A percentile compares a stretch with the other conserved stretches of the same genome.
These are phyloP conservation scores for Sporothrix schenckii DNA, from an alignment of 2,329 filamentous ascomycete species.

Conservation along the genomic window DNA sequence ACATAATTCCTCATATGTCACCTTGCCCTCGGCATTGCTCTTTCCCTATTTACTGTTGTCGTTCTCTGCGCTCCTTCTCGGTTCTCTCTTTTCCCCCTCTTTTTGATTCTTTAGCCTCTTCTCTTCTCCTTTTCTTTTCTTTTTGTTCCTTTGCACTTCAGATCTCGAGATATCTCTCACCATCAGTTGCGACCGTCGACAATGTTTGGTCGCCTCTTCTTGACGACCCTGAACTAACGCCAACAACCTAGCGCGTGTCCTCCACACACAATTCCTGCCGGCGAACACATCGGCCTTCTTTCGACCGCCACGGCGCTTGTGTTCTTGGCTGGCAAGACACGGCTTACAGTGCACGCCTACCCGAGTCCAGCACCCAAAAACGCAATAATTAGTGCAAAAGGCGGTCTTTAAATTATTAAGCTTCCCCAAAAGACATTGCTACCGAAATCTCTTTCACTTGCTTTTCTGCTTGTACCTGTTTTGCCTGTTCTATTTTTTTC, in stretches of 20 bases:
- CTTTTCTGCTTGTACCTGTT: background rate
- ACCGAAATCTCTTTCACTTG: background rate
- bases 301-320: conserved; percentile 17
- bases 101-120: background rate
- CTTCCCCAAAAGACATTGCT: conserved; percentile 11
- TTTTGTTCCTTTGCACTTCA: background rate
- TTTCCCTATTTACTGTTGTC: background rate
- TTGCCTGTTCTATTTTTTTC: conserved; percentile 2
- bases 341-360: conserved; percentile 2
- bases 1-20: conserved; percentile 17
- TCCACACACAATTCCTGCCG: background rate
- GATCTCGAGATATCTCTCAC: background rate
- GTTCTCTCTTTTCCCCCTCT: background rate
- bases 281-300: conserved; percentile 14
- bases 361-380: conserved; percentile 7
- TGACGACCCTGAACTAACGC: conserved; percentile 14
- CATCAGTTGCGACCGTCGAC: background rate
- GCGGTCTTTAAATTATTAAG: conserved; percentile 20
- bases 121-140: background rate
- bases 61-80: conserved; percentile 11
- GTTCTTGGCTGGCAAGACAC: conserved; percentile 24
- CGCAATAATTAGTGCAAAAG: background rate
- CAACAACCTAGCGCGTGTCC: conserved; percentile 8
- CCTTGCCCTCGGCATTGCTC: conserved; percentile 21
- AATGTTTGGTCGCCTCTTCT: conserved; percentile 5